Evolutionary conservation across 805 yeast species (phyloP).

Genomic region (Candida anglica): DNA sequence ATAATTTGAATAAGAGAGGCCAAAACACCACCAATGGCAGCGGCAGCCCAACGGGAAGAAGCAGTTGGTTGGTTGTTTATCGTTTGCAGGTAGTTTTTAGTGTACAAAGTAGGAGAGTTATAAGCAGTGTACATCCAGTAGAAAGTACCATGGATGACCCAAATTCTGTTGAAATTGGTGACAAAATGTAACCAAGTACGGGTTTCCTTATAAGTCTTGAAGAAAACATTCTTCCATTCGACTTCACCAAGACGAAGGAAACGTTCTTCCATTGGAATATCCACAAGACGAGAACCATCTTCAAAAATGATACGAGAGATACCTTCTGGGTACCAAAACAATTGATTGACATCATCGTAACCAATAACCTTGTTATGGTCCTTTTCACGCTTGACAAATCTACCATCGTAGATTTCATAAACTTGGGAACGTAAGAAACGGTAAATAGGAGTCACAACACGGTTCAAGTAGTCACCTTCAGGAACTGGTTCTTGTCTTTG

Average conservation of each 20-base stretch:
- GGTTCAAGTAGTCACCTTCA: conserved; percentile 86
- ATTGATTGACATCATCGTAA: conserved; percentile 97
- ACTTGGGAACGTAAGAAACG: conserved; percentile 76
- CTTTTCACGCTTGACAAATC: conserved; percentile 78
- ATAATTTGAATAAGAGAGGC: conserved; percentile 77
- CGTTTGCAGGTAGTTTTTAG: conserved; percentile 79
- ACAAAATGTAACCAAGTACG: conserved; percentile 97
- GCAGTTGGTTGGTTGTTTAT: conserved; percentile 83
- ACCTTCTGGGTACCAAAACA: conserved; percentile 99
- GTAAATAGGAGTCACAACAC: conserved; percentile 89
- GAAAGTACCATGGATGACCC: conserved; percentile 87
- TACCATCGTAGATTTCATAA: conserved; percentile 76
- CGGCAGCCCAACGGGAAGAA: conserved; percentile 89
- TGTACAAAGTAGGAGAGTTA: conserved; percentile 88
- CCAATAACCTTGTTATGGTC: conserved; percentile 82
- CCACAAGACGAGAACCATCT: conserved; percentile 90
- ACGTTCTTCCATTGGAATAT: conserved; percentile 86
- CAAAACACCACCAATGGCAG: conserved; percentile 87
- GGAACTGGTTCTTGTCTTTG: conserved; percentile 80
- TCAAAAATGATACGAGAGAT: conserved; percentile 85
- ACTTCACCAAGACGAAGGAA: conserved; percentile 87
- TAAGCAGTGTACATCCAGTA: conserved; percentile 96
- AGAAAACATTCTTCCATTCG: conserved; percentile 86
- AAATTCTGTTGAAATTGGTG: conserved; percentile 95
- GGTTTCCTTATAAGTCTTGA: conserved; percentile 92